Percentiles rank a stretch among this genome's conserved stretches.
These are phyloP conservation scores for Albifimbria verrucaria DNA, from an alignment of 2,329 filamentous ascomycete species.

Conservation along the genomic window DNA sequence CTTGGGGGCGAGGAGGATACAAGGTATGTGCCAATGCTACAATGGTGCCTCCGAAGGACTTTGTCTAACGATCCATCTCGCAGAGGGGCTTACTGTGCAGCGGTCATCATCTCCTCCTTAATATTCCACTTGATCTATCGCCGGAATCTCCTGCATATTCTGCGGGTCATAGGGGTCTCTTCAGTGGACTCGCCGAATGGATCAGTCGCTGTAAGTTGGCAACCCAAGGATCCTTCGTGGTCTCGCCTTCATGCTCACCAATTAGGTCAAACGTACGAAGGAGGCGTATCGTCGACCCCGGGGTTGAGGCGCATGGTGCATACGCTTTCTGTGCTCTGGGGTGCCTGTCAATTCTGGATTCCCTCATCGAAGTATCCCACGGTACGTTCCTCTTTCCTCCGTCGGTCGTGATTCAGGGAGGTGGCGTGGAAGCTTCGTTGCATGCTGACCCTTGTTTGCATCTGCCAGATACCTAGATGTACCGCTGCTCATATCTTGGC, in stretches of 20 bases:
- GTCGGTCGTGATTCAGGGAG: conserved; percentile 27
- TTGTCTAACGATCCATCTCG: conserved; percentile 7
- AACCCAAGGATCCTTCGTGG: conserved; percentile 7
- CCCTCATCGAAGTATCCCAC: conserved; percentile 72
- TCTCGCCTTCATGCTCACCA: conserved; percentile 14
- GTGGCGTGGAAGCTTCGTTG: conserved; percentile 20
- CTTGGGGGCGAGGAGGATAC: conserved; percentile 89
- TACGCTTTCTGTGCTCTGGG: conserved; percentile 95
- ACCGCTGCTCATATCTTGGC: conserved; percentile 75
- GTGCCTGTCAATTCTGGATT: conserved; percentile 80
- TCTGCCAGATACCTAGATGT: conserved; percentile 68
- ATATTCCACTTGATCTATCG: conserved; percentile 77
- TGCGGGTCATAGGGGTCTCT: conserved; percentile 61
- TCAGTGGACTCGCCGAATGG: conserved; percentile 74
- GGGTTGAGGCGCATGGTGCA: conserved; percentile 89
- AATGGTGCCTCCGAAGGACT: conserved; percentile 7
- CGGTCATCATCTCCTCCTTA: conserved; percentile 81
- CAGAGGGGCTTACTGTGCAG: conserved; percentile 88
- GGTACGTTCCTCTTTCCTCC: conserved; percentile 44
- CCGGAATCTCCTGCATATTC: conserved; percentile 65
- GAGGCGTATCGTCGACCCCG: conserved; percentile 86
- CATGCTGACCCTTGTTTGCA: conserved; percentile 28
- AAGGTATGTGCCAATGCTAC: conserved; percentile 51
- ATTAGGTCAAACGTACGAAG: conserved; percentile 87
- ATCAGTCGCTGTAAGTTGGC: conserved; percentile 68